Evolutionary conservation across 2,329 filamentous ascomycete genomes (phyloP), one percentile per base, ranked within the genome.

Genomic region (Elsinoe australis): DNA sequence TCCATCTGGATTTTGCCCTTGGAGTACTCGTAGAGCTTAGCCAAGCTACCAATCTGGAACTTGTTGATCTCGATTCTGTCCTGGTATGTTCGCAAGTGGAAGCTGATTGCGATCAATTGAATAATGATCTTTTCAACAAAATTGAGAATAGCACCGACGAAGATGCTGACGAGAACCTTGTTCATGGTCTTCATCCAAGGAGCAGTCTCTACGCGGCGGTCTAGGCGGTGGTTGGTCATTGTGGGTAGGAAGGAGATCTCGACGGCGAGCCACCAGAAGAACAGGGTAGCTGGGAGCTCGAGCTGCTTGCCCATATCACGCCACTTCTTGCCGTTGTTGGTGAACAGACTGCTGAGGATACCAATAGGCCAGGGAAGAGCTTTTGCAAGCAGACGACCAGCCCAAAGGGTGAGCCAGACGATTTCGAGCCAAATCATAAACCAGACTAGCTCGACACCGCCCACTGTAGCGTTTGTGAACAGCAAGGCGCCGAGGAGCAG

Each of bases 361-460:
- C 79, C 76, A 32, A 83, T 74, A 0, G 76, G 71, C 56, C 71
- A 77, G 1, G 82, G 82, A 7, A 85, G 69, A 47, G 70, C 72
- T 64, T 84, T 84, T 5, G 81, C 76, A 10, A 82, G 67, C 41
- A 85, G 74, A 66, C 52, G 52, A 47, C 78, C 83, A 15, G 83
- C 82, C 90, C 90, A 96, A 0, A 95, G 72, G 0, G 87, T 87
- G 53, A 90, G 73, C 90, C 90, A 96, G 19, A 95, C 75, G 33
- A 95, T 87, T 64, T 95, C 86, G 14, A 95, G 74, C 90, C 90
- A 96, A 53, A 95, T 87, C 22, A 85, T 85, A 61, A 96, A 95
- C 90, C 90, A 96, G 51, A 87, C 70, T 35, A 95, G 70, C 53
- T 79, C 61, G 0, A 95, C 87, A 15, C 83, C 87, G 1, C 87